Conservation (phyloP, 495 filamentous ascomycete species). For the Cladorrhinum samala region DNA sequence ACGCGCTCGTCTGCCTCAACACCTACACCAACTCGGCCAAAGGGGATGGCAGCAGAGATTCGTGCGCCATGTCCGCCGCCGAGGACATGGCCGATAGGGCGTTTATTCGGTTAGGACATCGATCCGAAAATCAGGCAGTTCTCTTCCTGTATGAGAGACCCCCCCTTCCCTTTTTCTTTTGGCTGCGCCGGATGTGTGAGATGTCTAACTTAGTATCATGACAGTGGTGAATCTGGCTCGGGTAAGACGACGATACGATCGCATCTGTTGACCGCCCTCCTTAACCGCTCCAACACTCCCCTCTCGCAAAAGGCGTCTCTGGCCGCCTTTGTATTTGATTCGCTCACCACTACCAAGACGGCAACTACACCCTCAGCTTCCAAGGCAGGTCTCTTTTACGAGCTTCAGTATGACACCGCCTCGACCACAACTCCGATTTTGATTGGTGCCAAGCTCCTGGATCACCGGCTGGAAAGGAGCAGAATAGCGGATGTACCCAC, state of each 20-base stretch:
- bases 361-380: slow-evolving; percentile 90
- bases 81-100: slow-evolving; percentile 84
- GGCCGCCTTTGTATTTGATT: slow-evolving; percentile 90
- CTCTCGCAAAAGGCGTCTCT: slow-evolving; percentile 88
- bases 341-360: slow-evolving; percentile 96
- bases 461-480: slow-evolving; percentile 86
- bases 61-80: slow-evolving; percentile 77
- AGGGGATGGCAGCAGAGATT: slow-evolving; percentile 83
- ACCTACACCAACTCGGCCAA: slow-evolving; percentile 84
- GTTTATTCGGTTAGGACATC: slow-evolving; percentile 76
- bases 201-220: slow-evolving; percentile 19
- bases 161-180: background rate
- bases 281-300: slow-evolving; percentile 84
- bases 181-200: background rate
- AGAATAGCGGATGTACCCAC: slow-evolving; percentile 86
- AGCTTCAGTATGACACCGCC: slow-evolving; percentile 90
- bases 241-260: slow-evolving; percentile 93
- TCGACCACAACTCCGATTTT: slow-evolving; percentile 73
- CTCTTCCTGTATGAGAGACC: slow-evolving; percentile 71
- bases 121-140: slow-evolving; percentile 86
- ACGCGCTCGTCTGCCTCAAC: slow-evolving; percentile 85
- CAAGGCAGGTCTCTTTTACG: slow-evolving; percentile 89
- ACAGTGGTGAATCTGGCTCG: slow-evolving; percentile 86
- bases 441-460: slow-evolving; percentile 89
- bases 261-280: slow-evolving; percentile 74